Evolutionary conservation across 2,329 filamentous ascomycete species (phyloP), one percentile per base, ranked within the genome.

Genomic region (Trichoderma breve): DNA sequence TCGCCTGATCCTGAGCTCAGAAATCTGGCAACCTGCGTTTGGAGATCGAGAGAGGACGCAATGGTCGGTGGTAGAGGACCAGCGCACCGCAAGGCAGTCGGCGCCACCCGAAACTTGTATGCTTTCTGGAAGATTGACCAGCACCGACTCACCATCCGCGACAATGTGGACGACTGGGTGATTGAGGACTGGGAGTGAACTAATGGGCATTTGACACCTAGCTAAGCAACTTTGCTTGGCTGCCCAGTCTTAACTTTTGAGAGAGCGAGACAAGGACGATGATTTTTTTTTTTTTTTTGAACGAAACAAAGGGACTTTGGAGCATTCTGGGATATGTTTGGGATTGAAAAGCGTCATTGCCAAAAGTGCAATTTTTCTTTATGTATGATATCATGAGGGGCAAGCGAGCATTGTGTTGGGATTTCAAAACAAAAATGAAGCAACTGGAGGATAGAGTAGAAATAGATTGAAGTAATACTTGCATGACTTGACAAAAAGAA

Each of bases 11-110:
- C 80, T 57, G 85, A 92, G 66, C 86, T 91, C 73, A 86, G 89
- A 78, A 97, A 97, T 82, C 81, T 98, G 77, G 95, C 95, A 57
- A 97, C 94, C 63, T 94, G 90, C 80, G 79, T 92, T 73, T 92
- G 90, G 90, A 84, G 88, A 74, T 87, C 86, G 36, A 84, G 85
- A 57, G 83, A 87, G 53, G 88, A 91, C 77, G 90, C 90, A 47
- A 84, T 83, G 76, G 84, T 84, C 74, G 90, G 89, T 72, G 89
- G 88, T 34, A 81, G 84, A 68, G 89, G 89, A 14, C 86, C 86
- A 62, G 90, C 90, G 72, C 87, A 89, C 79, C 82, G 83, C 72
- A 83, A 92, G 86, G 94, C 86, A 79, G 93, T 83, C 85, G 88
- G 89, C 80, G 90, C 82, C 81, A 87, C 84, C 79, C 88, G 83